Evolutionary conservation across 257 asterid genomes (phyloP).

Genomic region (Solanum etuberosum): DNA sequence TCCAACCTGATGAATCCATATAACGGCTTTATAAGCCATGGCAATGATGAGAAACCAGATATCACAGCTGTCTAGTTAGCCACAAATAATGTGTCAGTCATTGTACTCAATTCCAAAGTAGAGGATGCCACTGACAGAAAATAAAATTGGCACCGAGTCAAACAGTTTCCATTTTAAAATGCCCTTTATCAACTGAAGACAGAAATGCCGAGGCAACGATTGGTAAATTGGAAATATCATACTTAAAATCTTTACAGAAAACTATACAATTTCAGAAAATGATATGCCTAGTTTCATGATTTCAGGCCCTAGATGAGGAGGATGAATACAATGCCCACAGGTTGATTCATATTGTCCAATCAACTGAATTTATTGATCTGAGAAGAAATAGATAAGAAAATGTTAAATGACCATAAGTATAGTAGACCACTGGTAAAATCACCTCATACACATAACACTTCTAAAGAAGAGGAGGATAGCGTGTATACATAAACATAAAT

Average conservation of each 20-base stretch:
- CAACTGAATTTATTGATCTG: background rate
- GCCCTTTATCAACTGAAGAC: background rate
- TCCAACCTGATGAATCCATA: conserved; percentile 90
- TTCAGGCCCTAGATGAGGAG: background rate
- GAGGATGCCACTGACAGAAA: background rate
- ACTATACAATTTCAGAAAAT: background rate
- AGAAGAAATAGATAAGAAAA: background rate
- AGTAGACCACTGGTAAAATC: background rate
- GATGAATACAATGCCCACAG: background rate
- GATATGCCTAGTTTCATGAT: background rate
- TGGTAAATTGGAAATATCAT: background rate
- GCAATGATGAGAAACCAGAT: conserved; percentile 79
- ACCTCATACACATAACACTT: background rate
- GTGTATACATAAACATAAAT: background rate
- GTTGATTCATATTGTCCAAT: background rate
- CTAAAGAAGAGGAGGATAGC: background rate
- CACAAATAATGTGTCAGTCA: conserved; percentile 34
- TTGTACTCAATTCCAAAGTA: background rate
- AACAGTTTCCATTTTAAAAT: background rate
- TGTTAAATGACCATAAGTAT: background rate
- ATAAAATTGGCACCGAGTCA: background rate
- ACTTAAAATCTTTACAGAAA: background rate
- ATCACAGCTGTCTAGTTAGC: conserved; percentile 85
- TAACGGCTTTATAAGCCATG: conserved; percentile 93
- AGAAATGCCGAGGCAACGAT: background rate